A percentile compares a stretch with the other conserved stretches of the same genome.
Evolutionary conservation across 257 asterid species (phyloP).

Genomic region (Fraxinus quadrangulata): DNA sequence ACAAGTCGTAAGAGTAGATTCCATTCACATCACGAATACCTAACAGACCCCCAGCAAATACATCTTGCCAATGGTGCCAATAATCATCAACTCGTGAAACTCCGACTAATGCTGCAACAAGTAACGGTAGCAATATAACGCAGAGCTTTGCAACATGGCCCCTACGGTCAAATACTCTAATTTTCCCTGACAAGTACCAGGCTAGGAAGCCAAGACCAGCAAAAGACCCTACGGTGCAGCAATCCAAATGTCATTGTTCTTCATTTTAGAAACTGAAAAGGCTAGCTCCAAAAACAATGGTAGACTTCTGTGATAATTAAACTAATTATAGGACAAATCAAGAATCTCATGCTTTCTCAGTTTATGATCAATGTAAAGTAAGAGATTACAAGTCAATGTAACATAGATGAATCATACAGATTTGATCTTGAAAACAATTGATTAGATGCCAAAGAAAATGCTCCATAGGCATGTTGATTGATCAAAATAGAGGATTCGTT

Average conservation of each 20-base stretch:
- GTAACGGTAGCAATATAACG: conserved; percentile 63
- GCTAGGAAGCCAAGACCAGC: conserved; percentile 87
- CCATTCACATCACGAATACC: conserved; percentile 41
- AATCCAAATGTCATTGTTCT: conserved; percentile 21
- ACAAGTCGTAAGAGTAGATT: conserved; percentile 6
- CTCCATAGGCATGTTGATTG: no score
- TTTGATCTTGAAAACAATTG: no score
- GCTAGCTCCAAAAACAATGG: not conserved
- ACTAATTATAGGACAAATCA: not conserved
- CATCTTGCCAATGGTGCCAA: conserved; percentile 92
- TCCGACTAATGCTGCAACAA: conserved; percentile 74
- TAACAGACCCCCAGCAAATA: conserved; percentile 69
- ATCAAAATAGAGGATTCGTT: no score
- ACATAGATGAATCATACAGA: no score
- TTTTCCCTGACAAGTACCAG: conserved; percentile 74
- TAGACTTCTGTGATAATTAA: not conserved
- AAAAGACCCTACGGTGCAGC: conserved; percentile 66
- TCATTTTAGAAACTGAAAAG: conserved; percentile 7
- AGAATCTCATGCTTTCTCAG: not conserved
- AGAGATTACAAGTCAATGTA: not conserved
- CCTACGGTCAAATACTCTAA: conserved; percentile 62
- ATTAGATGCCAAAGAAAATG: no score
- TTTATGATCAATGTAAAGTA: not conserved
- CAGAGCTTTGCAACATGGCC: conserved; percentile 85
- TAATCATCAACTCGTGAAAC: conserved; percentile 83